Base-by-base conservation (phyloP, 192 early-diverging fungal genomes). In the Backusella tarrabulga region DNA sequence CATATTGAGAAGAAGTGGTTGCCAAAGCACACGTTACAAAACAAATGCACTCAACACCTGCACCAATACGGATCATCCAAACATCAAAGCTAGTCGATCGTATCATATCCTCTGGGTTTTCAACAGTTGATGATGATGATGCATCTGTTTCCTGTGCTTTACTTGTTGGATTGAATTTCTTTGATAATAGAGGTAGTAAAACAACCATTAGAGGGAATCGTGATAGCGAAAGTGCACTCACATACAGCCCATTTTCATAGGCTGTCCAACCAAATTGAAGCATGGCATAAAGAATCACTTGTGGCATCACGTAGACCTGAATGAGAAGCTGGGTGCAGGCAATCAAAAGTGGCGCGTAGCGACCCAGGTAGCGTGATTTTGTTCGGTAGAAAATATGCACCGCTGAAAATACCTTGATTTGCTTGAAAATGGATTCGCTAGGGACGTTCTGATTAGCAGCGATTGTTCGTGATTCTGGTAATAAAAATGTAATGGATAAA, bases 1-100 rank as follows among this genome's bases (percentile, higher is more conserved):
- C 26, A 26, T 80, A 85, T 23, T 36, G 11, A 21, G 19, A 12
- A 34, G 42, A 35, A 17, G 26, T 71, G 7, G 79, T 79, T 4
- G 84, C 81, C 35, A 87, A 34, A 5, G 80, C 87, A 26, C 73
- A 77, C 0, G 74, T 38, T 1, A 81, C 11, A 44, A 84, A 84
- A 17, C 76, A 75, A 17, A 74, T 0, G 1, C 68, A 78, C 54
- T 84, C 87, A 32, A 87, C 70, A 1, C 74, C 1, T 17, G 80
- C 77, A 4, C 85, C 85, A 6, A 84, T 4, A 34, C 88, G 84
- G 12, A 89, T 73, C 19, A 86, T 50, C 87, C 87, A 89, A 21
- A 80, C 70, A 46, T 89, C 88, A 52, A 84, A 79, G 40, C 68
- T 75, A 15, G 80, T 50, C 34, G 73, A 76, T n/a, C 34, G 32